Evolutionary conservation across 257 asterid species (phyloP), one percentile per base, ranked within the genome.

Genomic region (Cordia subcordata): DNA sequence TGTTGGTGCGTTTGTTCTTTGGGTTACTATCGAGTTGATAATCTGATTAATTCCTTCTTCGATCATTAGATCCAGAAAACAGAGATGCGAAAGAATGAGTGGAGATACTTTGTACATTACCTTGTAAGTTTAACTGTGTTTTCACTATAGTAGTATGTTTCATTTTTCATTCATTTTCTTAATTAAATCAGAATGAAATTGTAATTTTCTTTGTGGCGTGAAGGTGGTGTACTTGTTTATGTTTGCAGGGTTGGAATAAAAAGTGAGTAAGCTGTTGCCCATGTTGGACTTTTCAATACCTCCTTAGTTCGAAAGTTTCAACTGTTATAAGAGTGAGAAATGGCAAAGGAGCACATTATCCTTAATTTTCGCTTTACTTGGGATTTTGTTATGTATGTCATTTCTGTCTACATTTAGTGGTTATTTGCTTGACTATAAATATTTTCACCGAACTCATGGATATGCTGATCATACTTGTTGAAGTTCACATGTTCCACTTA

Each of bases 171-270:
- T 10, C 47, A 2, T 42, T 42, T 42, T 11, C 15, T 8, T 42
- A 2, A 2, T 8, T 10, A 2, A 42, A 2, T 14, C 8, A 42
- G 44, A 39, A 39, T 39, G 44, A 11, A 42, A 42, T 4, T 42
- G 3, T 10, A 42, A 10, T 53, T 44, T 23, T 51, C 35, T 45
- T 52, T 65, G 35, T 55, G 61, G 50, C 60, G n/a, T 39, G 56
- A 10, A 13, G 39, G 33, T 64, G 47, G 23, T 33, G 23, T 18
- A 21, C 14, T 64, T 18, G 63, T 69, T 16, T 62, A 37, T 67
- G 37, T 23, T 66, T 71, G 79, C 94, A 93, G 99, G 99, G 99
- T 38, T 93, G 99, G 99, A 93, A 80, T 73, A 86, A 93, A 80
- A 93, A 84, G 99, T 93, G 85, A 85, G 99, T 79, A 45, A 69